Conservation (phyloP, 2,329 filamentous ascomycete species). For the Ophiostoma sp. region DNA sequence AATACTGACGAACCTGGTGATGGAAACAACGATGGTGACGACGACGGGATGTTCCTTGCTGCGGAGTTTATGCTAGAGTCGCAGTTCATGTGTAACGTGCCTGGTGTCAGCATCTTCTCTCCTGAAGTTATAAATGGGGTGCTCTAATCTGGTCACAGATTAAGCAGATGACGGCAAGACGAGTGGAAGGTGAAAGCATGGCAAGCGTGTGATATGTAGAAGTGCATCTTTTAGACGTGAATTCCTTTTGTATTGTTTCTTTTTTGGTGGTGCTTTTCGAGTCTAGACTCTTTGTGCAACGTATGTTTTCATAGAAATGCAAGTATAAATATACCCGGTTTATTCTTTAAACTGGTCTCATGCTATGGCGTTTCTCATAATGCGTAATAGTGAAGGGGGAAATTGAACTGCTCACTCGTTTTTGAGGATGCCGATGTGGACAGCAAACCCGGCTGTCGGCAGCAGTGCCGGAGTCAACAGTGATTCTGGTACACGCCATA, state of each 20-base stretch:
- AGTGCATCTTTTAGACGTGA: not conserved
- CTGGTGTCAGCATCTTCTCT: constrained; percentile 57
- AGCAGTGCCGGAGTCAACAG: constrained; percentile 60
- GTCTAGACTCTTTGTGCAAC: not conserved
- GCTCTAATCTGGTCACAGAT: constrained; percentile 35
- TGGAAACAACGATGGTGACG: constrained; percentile 21
- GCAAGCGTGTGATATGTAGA: not conserved
- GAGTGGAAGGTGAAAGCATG: not conserved
- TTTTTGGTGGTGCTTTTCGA: not conserved
- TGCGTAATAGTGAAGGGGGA: not conserved
- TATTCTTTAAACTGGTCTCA: not conserved
- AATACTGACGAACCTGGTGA: not conserved
- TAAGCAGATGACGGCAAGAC: too few species aligned
- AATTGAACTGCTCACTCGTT: not conserved
- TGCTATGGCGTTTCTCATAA: not conserved
- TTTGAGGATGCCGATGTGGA: constrained; percentile 71
- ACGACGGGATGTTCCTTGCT: constrained; percentile 26
- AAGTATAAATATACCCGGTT: not conserved
- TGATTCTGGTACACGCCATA: constrained; percentile 73
- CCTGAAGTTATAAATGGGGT: constrained; percentile 54
- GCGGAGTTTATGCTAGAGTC: constrained; percentile 40
- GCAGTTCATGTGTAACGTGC: constrained; percentile 47
- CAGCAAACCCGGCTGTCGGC: constrained; percentile 71
- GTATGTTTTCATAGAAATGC: not conserved
- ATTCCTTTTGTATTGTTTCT: not conserved